These are phyloP conservation scores for Saturnispora ahearnii DNA, from an alignment of 805 yeast species.

Conservation along the genomic window DNA sequence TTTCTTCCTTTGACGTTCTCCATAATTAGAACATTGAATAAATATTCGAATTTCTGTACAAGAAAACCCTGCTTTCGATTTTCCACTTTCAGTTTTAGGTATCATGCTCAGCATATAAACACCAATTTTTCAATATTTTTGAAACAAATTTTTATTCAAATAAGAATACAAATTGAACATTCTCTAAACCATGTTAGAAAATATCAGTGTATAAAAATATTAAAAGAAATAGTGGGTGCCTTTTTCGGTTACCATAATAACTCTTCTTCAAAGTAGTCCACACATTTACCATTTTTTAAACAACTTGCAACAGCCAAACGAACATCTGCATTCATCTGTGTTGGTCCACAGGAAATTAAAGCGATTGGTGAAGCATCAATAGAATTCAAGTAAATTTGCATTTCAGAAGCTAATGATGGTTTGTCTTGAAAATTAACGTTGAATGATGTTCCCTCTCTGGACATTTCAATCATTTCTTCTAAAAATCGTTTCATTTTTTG, in stretches of 20 bases:
- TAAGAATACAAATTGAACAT: neutral
- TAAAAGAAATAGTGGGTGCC: too few species aligned
- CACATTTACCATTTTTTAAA: slow-evolving; percentile 19
- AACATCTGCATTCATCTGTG: slow-evolving; percentile 26
- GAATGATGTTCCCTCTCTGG: slow-evolving; percentile 13
- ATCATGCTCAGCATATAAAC: too few species aligned
- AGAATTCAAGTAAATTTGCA: slow-evolving; percentile 15
- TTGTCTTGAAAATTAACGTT: slow-evolving; percentile 19
- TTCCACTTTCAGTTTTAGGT: too few species aligned
- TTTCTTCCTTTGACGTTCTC: neutral
- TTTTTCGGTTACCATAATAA: slow-evolving; percentile 24
- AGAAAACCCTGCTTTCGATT: too few species aligned
- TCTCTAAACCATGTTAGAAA: too few species aligned
- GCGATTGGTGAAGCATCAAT: slow-evolving; percentile 19
- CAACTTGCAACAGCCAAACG: slow-evolving; percentile 26
- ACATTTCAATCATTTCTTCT: slow-evolving; percentile 4
- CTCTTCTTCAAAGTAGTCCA: slow-evolving; percentile 33
- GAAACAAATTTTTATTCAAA: too few species aligned
- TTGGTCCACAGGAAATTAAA: slow-evolving; percentile 32
- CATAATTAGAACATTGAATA: too few species aligned
- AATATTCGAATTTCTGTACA: too few species aligned
- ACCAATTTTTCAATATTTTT: too few species aligned
- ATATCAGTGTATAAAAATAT: too few species aligned
- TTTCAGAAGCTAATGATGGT: slow-evolving; percentile 20
- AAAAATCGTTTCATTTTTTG: neutral